Evolutionary conservation across 2,329 filamentous ascomycete genomes (phyloP), one percentile per base, ranked within the genome.

Genomic region (Cercospora zeae-maydis): DNA sequence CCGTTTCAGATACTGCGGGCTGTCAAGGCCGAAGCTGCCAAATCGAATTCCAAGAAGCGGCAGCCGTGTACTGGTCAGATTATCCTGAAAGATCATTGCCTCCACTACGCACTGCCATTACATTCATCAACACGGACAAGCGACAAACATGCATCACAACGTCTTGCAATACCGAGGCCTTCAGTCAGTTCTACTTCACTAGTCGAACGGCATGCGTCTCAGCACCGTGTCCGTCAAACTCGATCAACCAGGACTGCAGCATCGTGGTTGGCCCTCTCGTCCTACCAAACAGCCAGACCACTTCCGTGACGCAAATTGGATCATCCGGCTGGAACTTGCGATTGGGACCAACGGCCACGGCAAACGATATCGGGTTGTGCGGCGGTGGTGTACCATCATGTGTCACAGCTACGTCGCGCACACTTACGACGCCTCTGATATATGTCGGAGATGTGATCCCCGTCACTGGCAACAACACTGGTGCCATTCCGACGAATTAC

Each of bases 151-250:
- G 70, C 51, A 69, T 67, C 16, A 69, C 69, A 0, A 69, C 67
- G 0, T 45, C 34, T 4, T 71, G 70, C 51, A 70, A 70, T 27
- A 67, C 67, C 2, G 62, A 55, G 9, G 58, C 36, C 2, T 70
- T 71, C 62, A 60, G 51, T 13, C 2, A 27, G 33, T 63, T 51
- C 53, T 71, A 71, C 45, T 14, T 11, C 10, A 63, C 34, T 5
- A 71, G 63, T 33, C 47, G 36, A 0, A 47, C 57, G 10, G 36
- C 49, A 39, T 70, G 67, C 37, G 27, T 58, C 6, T 34, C 49
- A 1, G 66, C 66, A 0, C 70, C 70, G 2, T 71, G 70, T 36
- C 67, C 70, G 1, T 62, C 62, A 21, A 70, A 71, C 19, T 61
- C 61, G 0, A n/a, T 71, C 7, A 62, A 71, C 34, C 64, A 64